Conservation (phyloP, 2,329 filamentous ascomycete species). For the Tolypocladium paradoxum region DNA sequence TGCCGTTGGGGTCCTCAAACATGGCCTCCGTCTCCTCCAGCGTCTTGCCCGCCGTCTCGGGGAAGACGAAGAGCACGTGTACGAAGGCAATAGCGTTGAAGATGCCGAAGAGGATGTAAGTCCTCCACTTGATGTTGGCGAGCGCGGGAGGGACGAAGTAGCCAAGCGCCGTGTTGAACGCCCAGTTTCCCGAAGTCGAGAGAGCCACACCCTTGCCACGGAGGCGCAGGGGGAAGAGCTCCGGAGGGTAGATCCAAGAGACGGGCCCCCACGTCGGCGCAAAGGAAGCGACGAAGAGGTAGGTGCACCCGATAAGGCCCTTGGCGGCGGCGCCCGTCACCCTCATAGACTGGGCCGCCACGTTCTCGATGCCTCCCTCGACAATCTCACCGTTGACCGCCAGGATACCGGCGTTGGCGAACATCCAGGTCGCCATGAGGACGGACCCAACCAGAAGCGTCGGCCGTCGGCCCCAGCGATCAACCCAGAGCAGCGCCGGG, state of each 20-base stretch:
- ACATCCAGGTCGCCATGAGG: slow-evolving; percentile 54
- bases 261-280: slow-evolving; percentile 38
- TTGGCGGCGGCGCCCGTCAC: slow-evolving; percentile 35
- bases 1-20: slow-evolving; percentile 28
- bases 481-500: slow-evolving; percentile 63
- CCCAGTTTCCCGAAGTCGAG: slow-evolving; percentile 33
- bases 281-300: slow-evolving; percentile 46
- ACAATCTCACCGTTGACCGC: slow-evolving; percentile 31
- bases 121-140: slow-evolving; percentile 35
- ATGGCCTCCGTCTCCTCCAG: slow-evolving; percentile 42
- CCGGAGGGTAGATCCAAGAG: slow-evolving; percentile 47
- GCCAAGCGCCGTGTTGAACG: slow-evolving; percentile 29
- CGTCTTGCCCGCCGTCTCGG: slow-evolving; percentile 44
- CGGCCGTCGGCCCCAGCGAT: slow-evolving; percentile 63
- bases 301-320: slow-evolving; percentile 56
- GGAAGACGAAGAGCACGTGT: slow-evolving; percentile 44
- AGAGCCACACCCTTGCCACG: slow-evolving; percentile 44
- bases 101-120: slow-evolving; percentile 42
- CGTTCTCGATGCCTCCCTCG: slow-evolving; percentile 33
- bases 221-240: slow-evolving; percentile 37
- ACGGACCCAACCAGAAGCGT: slow-evolving; percentile 55
- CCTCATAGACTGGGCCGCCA: slow-evolving; percentile 37
- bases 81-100: slow-evolving; percentile 39
- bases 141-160: slow-evolving; percentile 27
- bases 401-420: slow-evolving; percentile 41